Conservation (phyloP, 306 rosid species). For the Rosa chinensis region DNA sequence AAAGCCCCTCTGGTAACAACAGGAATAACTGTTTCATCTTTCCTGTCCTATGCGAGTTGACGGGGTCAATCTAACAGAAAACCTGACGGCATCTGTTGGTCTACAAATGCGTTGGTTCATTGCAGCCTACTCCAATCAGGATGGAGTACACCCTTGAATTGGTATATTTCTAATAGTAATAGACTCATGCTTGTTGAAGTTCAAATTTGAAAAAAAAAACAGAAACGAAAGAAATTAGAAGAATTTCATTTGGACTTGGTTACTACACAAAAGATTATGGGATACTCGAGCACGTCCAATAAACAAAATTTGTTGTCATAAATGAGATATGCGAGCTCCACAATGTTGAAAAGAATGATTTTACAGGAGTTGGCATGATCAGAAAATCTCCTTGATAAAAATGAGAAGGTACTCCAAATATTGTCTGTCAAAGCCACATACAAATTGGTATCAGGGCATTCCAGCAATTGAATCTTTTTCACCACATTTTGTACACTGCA, state of each 20-base stretch:
- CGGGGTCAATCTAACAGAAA: too few species aligned
- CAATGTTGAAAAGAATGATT: conserved; percentile 1
- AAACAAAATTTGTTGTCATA: background rate
- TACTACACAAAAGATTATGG: background rate
- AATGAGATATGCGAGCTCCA: conserved; percentile 4
- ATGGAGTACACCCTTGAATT: too few species aligned
- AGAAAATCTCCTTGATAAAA: background rate
- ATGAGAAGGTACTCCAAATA: background rate
- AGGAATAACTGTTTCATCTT: too few species aligned
- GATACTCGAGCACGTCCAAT: background rate
- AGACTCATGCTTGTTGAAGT: background rate
- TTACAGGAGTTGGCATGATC: background rate
- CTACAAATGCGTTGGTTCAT: too few species aligned
- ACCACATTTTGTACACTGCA: background rate
- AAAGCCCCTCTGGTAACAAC: too few species aligned
- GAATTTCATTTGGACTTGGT: background rate
- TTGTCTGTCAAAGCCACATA: background rate
- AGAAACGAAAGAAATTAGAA: background rate
- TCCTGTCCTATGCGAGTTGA: too few species aligned
- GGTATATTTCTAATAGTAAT: too few species aligned
- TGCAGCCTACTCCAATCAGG: too few species aligned
- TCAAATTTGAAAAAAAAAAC: background rate
- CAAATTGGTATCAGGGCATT: background rate
- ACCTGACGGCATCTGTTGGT: too few species aligned
- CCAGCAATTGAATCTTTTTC: background rate